A percentile compares a stretch with the other conserved stretches of the same genome.
These are phyloP conservation scores for Naematelia encephala DNA, from an alignment of 768 basidiomycete genomes.

Conservation along the genomic window DNA sequence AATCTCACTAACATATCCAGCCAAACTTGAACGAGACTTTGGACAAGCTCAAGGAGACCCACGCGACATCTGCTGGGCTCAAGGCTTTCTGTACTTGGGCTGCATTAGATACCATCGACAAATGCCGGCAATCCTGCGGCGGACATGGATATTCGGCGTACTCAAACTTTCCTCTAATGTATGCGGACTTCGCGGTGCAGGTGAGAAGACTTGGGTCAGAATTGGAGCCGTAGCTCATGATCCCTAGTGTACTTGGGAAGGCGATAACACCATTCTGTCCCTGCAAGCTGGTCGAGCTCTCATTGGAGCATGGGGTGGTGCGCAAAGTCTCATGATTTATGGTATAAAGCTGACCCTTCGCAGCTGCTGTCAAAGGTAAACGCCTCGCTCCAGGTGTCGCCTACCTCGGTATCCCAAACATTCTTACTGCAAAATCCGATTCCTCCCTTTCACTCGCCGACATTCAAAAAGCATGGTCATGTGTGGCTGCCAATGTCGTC, in stretches of 20 bases:
- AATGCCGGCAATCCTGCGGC: constrained; percentile 52
- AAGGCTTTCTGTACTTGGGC: constrained; percentile 56
- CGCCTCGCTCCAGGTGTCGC: constrained; percentile 51
- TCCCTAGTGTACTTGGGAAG: constrained; percentile 52
- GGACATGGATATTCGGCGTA: constrained; percentile 54
- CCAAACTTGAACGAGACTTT: constrained; percentile 50
- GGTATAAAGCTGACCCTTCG: constrained; percentile 24
- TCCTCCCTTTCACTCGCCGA: constrained; percentile 47
- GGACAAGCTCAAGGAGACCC: constrained; percentile 55
- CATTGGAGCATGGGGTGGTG: constrained; percentile 48
- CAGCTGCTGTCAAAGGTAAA: constrained; percentile 51
- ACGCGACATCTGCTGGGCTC: constrained; percentile 54
- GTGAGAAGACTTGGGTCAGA: constrained; percentile 6
- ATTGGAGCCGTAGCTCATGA: constrained; percentile 6
- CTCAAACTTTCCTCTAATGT: constrained; percentile 50
- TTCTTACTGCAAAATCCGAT: constrained; percentile 44
- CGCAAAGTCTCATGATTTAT: constrained; percentile 7
- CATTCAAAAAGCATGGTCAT: constrained; percentile 52
- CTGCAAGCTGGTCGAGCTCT: constrained; percentile 51
- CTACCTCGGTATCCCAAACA: constrained; percentile 50
- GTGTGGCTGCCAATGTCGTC: constrained; percentile 52
- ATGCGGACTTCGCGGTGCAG: constrained; percentile 53
- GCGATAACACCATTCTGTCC: constrained; percentile 52
- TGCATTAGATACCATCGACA: constrained; percentile 54
- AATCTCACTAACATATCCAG: constrained; percentile 15